phyloP scores from a whole-genome alignment of 2,329 filamentous ascomycete species.

The Arthroderma sp. region DNA sequence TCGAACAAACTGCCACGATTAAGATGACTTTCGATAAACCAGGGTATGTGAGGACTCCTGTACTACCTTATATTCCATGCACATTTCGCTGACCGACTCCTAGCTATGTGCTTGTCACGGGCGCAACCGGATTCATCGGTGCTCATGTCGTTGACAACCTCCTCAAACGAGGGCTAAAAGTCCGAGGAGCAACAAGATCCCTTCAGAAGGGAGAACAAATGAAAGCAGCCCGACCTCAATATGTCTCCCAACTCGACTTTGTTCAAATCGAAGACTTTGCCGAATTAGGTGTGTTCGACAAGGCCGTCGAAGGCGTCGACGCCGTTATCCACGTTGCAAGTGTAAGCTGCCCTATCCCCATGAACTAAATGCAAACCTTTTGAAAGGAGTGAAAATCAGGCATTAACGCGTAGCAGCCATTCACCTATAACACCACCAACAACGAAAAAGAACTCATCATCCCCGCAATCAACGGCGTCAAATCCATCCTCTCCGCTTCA shows the following conservation, averaged over 20 bases:
- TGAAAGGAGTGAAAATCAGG: no score
- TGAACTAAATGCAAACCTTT: no score
- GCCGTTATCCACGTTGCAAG: slow-evolving; percentile 35
- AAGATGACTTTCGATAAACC: no score
- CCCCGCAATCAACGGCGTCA: slow-evolving; percentile 36
- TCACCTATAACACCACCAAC: slow-evolving; percentile 31
- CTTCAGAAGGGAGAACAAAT: slow-evolving; percentile 18
- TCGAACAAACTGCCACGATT: no score
- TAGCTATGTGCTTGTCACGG: slow-evolving; percentile 8
- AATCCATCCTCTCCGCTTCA: slow-evolving; percentile 27
- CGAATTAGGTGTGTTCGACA: slow-evolving; percentile 23
- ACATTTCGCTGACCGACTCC: no score
- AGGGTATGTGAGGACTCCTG: no score
- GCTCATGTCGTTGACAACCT: slow-evolving; percentile 15
- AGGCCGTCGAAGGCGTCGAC: slow-evolving; percentile 30
- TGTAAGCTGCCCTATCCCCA: slow-evolving; percentile 15
- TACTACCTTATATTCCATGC: no score
- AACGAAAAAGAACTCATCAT: slow-evolving; percentile 35
- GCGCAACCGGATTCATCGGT: slow-evolving; percentile 18
- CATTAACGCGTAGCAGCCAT: slow-evolving; percentile 20
- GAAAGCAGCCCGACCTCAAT: slow-evolving; percentile 26
- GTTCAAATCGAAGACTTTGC: slow-evolving; percentile 33
- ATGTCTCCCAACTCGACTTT: slow-evolving; percentile 28
- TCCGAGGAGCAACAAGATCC: slow-evolving; percentile 7
- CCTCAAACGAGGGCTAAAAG: slow-evolving; percentile 8